A percentile compares a stretch with the other conserved stretches of the same genome.
These are phyloP conservation scores for Eucalyptus albens DNA, from an alignment of 345 rosid genomes.

Conservation along the genomic window DNA sequence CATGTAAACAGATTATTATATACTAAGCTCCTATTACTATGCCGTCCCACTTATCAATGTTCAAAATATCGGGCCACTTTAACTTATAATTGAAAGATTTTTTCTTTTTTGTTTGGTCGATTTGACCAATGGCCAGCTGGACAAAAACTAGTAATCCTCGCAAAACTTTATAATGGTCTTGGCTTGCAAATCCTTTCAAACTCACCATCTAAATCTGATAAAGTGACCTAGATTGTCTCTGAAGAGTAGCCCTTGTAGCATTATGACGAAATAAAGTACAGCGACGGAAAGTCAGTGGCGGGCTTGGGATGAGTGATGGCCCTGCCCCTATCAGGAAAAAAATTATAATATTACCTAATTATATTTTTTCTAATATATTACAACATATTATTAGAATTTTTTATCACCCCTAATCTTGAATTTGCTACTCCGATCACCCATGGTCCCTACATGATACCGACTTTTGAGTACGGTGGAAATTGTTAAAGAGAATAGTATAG, in stretches of 20 bases:
- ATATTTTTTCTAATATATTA: too few species aligned
- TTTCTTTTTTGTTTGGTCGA: neutral
- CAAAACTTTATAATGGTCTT: neutral
- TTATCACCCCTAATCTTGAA: too few species aligned
- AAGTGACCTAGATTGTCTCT: neutral
- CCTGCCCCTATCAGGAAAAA: neutral
- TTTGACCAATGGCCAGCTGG: neutral
- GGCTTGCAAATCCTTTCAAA: too few species aligned
- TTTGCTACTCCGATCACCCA: too few species aligned
- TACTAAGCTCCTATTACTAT: neutral
- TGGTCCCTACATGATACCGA: too few species aligned
- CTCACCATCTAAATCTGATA: neutral
- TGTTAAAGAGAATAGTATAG: too few species aligned
- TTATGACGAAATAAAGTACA: too few species aligned
- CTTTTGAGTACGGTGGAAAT: too few species aligned
- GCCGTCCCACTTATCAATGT: neutral
- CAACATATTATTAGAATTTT: too few species aligned
- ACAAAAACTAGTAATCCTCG: neutral
- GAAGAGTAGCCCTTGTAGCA: neutral
- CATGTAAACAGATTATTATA: neutral
- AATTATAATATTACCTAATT: too few species aligned
- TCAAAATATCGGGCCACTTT: too few species aligned
- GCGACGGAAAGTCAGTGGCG: neutral
- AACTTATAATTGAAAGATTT: too few species aligned
- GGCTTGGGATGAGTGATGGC: neutral